Conservation (phyloP, 768 basidiomycete genomes). For the Phlebiopsis gigantea region DNA sequence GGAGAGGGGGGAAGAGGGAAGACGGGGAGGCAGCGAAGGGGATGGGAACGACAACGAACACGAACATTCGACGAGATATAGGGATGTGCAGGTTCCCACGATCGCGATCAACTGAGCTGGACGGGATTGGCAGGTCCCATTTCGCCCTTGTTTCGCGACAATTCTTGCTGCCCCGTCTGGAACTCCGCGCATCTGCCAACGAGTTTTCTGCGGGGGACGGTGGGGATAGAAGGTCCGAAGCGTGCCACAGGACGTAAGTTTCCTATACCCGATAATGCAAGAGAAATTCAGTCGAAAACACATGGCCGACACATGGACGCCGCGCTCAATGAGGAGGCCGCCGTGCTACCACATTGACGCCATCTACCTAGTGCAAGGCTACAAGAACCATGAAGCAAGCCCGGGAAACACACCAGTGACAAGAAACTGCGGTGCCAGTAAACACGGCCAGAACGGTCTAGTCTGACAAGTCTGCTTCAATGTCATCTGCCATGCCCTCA, state of each 20-base stretch:
- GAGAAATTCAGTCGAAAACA: neutral
- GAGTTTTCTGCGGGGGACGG: neutral
- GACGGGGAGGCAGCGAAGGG: conserved; percentile 12
- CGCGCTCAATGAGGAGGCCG: too few relatives aligned
- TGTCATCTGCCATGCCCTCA: neutral
- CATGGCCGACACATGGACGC: neutral
- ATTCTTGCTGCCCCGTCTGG: neutral
- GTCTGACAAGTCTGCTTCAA: conserved; percentile 5
- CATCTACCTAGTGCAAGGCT: neutral
- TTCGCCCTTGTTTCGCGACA: neutral
- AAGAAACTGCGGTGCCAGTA: neutral
- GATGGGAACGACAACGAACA: neutral
- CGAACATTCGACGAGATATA: neutral
- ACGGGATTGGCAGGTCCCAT: neutral
- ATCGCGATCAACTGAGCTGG: neutral
- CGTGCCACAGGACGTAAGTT: neutral
- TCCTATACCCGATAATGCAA: neutral
- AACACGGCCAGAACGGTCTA: neutral
- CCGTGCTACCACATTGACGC: too few relatives aligned
- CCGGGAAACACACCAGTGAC: neutral
- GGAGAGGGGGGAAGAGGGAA: conserved; percentile 13
- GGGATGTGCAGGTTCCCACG: neutral
- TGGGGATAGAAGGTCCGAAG: neutral
- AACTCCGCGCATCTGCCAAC: neutral
- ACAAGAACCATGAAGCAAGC: neutral